phyloP scores from a whole-genome alignment of 768 basidiomycete species.

The Boletus pseudopeckii region DNA sequence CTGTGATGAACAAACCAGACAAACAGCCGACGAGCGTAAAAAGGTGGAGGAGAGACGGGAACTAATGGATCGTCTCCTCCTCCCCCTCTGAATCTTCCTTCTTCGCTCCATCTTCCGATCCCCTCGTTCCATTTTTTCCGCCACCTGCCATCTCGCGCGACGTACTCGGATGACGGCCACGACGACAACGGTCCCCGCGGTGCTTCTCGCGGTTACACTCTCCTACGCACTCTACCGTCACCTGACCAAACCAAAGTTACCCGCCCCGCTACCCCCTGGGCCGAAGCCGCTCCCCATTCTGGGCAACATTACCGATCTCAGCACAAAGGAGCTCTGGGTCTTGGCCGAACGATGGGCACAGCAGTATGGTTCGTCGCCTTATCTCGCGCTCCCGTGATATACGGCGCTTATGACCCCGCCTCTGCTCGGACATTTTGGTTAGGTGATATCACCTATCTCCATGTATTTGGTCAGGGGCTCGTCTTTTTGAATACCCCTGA shows the following conservation, averaged over 20 bases:
- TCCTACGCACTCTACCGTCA: slow-evolving; percentile 18
- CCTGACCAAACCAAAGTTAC: slow-evolving; percentile 14
- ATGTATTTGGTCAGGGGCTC: slow-evolving; percentile 62
- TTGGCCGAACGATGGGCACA: slow-evolving; percentile 59
- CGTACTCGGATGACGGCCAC: slow-evolving; percentile 12
- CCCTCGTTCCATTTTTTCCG: neutral
- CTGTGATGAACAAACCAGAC: neutral
- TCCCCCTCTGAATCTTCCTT: slow-evolving; percentile 15
- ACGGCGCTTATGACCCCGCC: neutral
- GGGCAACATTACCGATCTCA: slow-evolving; percentile 62
- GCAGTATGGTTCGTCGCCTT: slow-evolving; percentile 50
- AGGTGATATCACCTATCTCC: slow-evolving; percentile 63
- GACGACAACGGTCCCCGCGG: slow-evolving; percentile 10
- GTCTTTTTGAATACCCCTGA: slow-evolving; percentile 64
- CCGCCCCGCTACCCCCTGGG: slow-evolving; percentile 56
- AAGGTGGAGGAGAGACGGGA: slow-evolving; percentile 1
- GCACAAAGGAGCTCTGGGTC: slow-evolving; percentile 62
- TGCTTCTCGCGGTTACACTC: slow-evolving; percentile 18
- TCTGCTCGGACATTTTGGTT: neutral
- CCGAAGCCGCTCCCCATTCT: slow-evolving; percentile 62
- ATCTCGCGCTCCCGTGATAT: neutral
- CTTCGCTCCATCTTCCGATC: slow-evolving; percentile 15
- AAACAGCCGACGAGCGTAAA: slow-evolving; percentile 9
- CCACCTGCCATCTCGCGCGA: neutral
- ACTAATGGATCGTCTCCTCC: neutral